Base-by-base conservation (phyloP, 2,329 filamentous ascomycete genomes). In the Beauveria sp. region DNA sequence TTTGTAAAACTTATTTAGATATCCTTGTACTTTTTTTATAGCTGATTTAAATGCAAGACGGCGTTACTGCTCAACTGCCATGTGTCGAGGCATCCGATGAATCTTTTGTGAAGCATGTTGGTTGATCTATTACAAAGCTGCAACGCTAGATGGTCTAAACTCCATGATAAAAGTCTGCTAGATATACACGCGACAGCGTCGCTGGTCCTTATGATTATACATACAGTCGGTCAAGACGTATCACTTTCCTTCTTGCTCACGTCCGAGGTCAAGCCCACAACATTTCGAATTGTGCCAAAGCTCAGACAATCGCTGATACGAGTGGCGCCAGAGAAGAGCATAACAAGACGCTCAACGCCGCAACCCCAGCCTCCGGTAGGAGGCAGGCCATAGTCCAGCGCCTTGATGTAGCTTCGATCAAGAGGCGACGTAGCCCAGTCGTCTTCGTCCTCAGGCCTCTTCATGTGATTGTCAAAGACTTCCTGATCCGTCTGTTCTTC, bases 301-400 rank as follows among this genome's bases (percentile, higher is more conserved):
- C 87, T 86, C 69, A 98, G 76, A 20, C 93, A 91, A 74, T 98
- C 93, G 45, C 84, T 85, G 69, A 99, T 97, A 67, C 89, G 84
- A 71, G 84, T 84, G 42, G 86, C 81, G 0, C 90, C 92, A 1
- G 88, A 85, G 69, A 98, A 90, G 54, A 97, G 76, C 95, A 99
- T 99, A 43, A 91, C 88, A 58, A 99, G 78, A 58, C 95, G 81
- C 75, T 99, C 95, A 47, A 99, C 79, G 1, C 95, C 95, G 68
- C 92, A 96, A 1, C 95, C 95, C 95, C 95, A 99, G 5, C 95
- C 95, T 0, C 93, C 95, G 0, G 95, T 99, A 0, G 95, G 91
- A n/a, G 95, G 95, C 63, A 99, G 77, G 0, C 91, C 95, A 76
- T 90, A 91, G 72, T 96, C 91, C 56, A 99, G 75, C 4, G 90